A percentile compares a stretch with the other conserved stretches of the same genome.
Conservation (phyloP, 768 basidiomycete genomes). For the Suillus spraguei region DNA sequence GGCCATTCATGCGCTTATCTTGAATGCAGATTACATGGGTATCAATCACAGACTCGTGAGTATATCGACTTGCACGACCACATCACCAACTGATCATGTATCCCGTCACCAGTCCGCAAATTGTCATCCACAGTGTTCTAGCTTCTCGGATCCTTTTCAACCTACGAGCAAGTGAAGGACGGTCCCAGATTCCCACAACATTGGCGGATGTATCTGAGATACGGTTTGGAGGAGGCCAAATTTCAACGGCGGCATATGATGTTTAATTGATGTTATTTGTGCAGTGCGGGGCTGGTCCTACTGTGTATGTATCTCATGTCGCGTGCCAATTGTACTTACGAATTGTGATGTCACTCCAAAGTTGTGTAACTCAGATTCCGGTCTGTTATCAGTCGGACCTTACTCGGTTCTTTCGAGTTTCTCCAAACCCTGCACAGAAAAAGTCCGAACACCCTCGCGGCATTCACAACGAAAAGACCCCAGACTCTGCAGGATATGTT, state of each 20-base stretch:
- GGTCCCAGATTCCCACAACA: neutral
- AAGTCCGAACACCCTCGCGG: no score
- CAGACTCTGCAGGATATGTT: no score
- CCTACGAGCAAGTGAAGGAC: neutral
- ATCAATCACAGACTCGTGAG: neutral
- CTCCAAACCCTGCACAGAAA: no score
- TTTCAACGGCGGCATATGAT: neutral
- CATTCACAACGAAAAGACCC: no score
- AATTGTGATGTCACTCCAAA: neutral
- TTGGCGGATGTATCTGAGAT: neutral
- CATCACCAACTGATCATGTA: neutral
- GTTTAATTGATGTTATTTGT: neutral
- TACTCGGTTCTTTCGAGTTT: no score
- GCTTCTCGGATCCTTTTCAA: neutral
- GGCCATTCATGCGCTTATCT: neutral
- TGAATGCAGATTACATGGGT: neutral
- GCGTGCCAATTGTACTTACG: neutral
- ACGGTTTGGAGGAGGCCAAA: neutral
- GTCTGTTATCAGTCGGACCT: no score
- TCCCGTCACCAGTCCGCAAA: neutral
- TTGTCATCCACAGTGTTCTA: neutral
- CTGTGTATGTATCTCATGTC: neutral
- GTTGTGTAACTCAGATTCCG: no score
- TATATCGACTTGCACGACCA: neutral
- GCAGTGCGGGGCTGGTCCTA: neutral